These are phyloP conservation scores for Pythium rhizo-oryzae DNA, from an alignment of 352 stramenopile genomes.

Conservation along the genomic window DNA sequence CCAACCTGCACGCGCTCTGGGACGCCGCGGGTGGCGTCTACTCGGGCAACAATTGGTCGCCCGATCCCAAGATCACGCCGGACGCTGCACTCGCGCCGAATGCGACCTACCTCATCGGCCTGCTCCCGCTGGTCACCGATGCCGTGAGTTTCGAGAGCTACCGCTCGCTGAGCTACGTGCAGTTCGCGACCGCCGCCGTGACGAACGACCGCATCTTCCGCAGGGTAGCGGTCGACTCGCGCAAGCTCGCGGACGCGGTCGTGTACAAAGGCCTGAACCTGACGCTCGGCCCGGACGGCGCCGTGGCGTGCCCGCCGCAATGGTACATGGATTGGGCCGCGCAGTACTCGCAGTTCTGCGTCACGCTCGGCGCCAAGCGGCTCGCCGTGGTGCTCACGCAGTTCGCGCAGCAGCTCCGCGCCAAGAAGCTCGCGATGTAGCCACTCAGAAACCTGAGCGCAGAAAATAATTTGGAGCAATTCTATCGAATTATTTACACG, in stretches of 20 bases:
- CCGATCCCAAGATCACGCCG: slow-evolving; percentile 17
- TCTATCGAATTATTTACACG: no score
- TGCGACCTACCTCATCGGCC: slow-evolving; percentile 45
- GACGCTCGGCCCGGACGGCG: slow-evolving; percentile 20
- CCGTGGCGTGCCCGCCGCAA: slow-evolving; percentile 32
- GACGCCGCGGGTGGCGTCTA: slow-evolving; percentile 50
- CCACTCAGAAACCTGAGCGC: not conserved
- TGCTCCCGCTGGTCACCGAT: slow-evolving; percentile 23
- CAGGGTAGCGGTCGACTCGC: slow-evolving; percentile 30
- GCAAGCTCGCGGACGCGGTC: slow-evolving; percentile 28
- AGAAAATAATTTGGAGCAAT: not conserved
- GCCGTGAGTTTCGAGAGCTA: slow-evolving; percentile 25
- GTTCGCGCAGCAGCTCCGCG: slow-evolving; percentile 30
- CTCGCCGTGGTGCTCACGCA: slow-evolving; percentile 36
- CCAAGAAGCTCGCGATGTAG: slow-evolving; percentile 9
- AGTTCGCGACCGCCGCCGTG: slow-evolving; percentile 20
- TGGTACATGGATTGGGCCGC: slow-evolving; percentile 29
- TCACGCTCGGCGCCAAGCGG: slow-evolving; percentile 31
- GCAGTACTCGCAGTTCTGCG: slow-evolving; percentile 25
- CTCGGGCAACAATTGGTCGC: slow-evolving; percentile 62
- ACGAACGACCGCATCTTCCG: slow-evolving; percentile 23
- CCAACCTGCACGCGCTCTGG: slow-evolving; percentile 71
- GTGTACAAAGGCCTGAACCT: slow-evolving; percentile 36
- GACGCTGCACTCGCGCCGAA: slow-evolving; percentile 30
- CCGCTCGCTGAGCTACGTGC: slow-evolving; percentile 8